Evolutionary conservation across 2,329 filamentous ascomycete genomes (phyloP).

Genomic region (Pezicula neosporulosa): DNA sequence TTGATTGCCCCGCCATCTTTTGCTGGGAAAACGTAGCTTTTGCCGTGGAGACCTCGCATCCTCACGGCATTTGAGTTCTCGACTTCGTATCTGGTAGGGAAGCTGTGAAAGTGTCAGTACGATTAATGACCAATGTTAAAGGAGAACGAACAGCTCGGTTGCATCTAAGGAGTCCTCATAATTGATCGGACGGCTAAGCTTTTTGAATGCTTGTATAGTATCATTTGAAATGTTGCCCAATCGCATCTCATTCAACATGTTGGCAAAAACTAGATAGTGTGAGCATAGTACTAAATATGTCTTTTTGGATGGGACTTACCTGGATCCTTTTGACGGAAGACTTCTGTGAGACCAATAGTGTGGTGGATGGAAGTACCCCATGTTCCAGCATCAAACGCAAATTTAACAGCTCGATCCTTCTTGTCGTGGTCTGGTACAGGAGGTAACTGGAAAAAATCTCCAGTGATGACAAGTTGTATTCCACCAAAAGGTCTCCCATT

Average conservation of each 20-base stretch:
- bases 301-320: slow-evolving; percentile 36
- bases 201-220: slow-evolving; percentile 74
- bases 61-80: slow-evolving; percentile 78
- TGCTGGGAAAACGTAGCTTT: slow-evolving; percentile 66
- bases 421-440: slow-evolving; percentile 75
- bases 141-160: slow-evolving; percentile 67
- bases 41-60: slow-evolving; percentile 69
- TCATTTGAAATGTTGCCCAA: slow-evolving; percentile 75
- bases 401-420: slow-evolving; percentile 66
- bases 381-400: slow-evolving; percentile 87
- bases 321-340: slow-evolving; percentile 91
- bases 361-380: slow-evolving; percentile 94
- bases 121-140: not conserved
- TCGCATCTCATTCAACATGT: slow-evolving; percentile 97
- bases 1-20: slow-evolving; percentile 65
- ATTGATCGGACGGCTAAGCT: slow-evolving; percentile 65
- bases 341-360: slow-evolving; percentile 90
- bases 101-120: slow-evolving; percentile 43
- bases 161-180: slow-evolving; percentile 75
- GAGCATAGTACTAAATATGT: slow-evolving; percentile 10
- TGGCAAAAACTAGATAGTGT: slow-evolving; percentile 66
- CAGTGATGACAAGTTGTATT: slow-evolving; percentile 92
- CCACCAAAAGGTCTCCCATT: slow-evolving; percentile 93
- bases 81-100: slow-evolving; percentile 86
- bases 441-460: slow-evolving; percentile 96